A percentile compares a stretch with the other conserved stretches of the same genome.
Evolutionary conservation across 2,329 filamentous ascomycete genomes (phyloP).

Genomic region (Pezicula neosporulosa): DNA sequence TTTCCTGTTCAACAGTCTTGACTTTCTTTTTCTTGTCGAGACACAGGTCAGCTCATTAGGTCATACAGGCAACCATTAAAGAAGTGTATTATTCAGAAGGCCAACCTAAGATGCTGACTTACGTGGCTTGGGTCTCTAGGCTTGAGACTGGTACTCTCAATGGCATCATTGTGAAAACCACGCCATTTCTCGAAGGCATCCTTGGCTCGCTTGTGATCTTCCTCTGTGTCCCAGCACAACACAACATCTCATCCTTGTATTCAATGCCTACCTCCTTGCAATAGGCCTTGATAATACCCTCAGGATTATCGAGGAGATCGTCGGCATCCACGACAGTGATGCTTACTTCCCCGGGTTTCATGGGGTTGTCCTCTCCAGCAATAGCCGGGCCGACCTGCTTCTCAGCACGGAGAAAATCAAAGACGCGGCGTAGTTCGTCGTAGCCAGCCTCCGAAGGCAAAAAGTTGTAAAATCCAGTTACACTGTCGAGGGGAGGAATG

Average conservation of each 20-base stretch:
- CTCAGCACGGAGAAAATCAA: constrained; percentile 74
- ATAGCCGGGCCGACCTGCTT: constrained; percentile 68
- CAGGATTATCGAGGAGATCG: constrained; percentile 83
- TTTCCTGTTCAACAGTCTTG: constrained; percentile 62
- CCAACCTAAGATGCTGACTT: constrained; percentile 25
- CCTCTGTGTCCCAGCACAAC: constrained; percentile 77
- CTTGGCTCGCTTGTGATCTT: constrained; percentile 65
- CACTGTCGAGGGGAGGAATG: constrained; percentile 75
- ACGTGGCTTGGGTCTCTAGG: constrained; percentile 63
- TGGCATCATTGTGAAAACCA: constrained; percentile 94
- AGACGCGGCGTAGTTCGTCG: constrained; percentile 77
- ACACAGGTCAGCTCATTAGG: constrained; percentile 10
- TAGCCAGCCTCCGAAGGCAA: constrained; percentile 88
- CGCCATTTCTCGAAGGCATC: constrained; percentile 93
- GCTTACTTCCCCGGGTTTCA: constrained; percentile 41
- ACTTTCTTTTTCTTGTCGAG: constrained; percentile 46
- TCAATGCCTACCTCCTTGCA: constrained; percentile 78
- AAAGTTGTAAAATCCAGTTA: constrained; percentile 86
- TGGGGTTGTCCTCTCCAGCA: constrained; percentile 37
- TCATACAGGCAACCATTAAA: not conserved
- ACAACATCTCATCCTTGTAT: constrained; percentile 74
- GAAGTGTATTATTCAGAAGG: constrained; percentile 1
- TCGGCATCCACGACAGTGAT: constrained; percentile 93
- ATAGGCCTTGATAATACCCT: constrained; percentile 71
- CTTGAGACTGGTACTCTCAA: constrained; percentile 74